phyloP scores from a whole-genome alignment of 2,329 filamentous ascomycete species.

The Alternaria novae-zelandiae region DNA sequence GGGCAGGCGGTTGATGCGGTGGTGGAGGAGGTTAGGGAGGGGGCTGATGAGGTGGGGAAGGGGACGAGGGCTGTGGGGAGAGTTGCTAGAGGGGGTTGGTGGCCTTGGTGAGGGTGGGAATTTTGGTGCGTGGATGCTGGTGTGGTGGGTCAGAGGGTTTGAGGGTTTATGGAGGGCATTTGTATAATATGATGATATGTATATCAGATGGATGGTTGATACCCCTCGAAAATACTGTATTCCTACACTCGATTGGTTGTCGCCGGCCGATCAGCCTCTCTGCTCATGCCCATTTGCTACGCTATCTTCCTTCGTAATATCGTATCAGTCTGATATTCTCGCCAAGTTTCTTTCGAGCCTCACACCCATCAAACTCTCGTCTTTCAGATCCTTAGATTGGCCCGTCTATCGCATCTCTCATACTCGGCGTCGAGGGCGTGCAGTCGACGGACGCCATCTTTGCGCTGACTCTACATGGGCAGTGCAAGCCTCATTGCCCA shows the following conservation, averaged over 20 bases:
- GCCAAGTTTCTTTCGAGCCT: not conserved
- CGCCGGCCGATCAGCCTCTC: not conserved
- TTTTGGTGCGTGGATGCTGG: not conserved
- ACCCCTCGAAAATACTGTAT: not conserved
- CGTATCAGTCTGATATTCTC: not conserved
- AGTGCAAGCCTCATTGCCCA: not conserved
- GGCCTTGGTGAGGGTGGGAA: conserved; percentile 27
- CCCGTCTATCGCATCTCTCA: not conserved
- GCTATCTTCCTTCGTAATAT: not conserved
- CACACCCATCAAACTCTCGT: not conserved
- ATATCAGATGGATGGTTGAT: conserved; percentile 2
- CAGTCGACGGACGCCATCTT: not conserved
- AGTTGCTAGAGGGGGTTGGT: conserved; percentile 29
- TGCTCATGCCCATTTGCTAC: not conserved
- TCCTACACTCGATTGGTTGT: not conserved
- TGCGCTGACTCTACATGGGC: not conserved
- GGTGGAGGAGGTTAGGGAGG: conserved; percentile 21
- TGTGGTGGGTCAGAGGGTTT: not conserved
- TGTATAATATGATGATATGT: not conserved
- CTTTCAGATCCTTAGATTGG: not conserved
- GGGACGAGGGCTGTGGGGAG: conserved; percentile 17
- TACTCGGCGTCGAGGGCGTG: not conserved
- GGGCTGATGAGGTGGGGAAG: conserved; percentile 18
- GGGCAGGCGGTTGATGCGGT: conserved; percentile 15
- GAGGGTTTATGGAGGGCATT: not conserved